phyloP scores from a whole-genome alignment of 2,329 filamentous ascomycete species.

The Curvularia eragrostidis region DNA sequence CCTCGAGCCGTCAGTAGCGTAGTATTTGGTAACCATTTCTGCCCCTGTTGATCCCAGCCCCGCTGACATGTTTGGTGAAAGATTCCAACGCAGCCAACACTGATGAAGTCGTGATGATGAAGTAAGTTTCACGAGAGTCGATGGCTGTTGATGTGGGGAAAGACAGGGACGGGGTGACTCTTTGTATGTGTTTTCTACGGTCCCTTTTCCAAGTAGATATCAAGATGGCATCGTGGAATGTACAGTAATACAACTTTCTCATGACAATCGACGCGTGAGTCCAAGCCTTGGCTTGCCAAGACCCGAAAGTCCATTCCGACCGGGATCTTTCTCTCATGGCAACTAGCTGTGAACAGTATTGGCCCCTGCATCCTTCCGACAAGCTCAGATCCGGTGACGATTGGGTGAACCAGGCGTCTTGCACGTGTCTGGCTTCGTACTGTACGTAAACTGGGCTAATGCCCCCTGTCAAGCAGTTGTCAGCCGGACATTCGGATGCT shows the following conservation, averaged over 20 bases:
- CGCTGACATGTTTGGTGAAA: slow-evolving; percentile 7
- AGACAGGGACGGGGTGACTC: neutral
- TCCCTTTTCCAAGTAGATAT: neutral
- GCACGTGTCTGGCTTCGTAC: neutral
- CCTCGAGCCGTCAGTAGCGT: neutral
- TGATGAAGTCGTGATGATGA: neutral
- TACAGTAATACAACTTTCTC: no score
- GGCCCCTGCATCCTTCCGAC: neutral
- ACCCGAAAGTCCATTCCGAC: neutral
- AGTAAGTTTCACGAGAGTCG: neutral
- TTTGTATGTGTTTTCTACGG: neutral
- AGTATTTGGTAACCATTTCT: neutral
- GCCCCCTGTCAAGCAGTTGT: neutral
- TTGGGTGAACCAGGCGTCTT: neutral
- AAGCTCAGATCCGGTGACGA: neutral
- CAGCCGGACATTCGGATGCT: slow-evolving; percentile 3
- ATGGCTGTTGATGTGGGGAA: neutral
- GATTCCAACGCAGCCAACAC: neutral
- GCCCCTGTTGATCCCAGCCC: slow-evolving; percentile 2
- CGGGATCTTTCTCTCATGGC: no score
- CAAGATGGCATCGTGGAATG: neutral
- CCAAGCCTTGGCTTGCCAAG: neutral
- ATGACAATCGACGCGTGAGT: neutral
- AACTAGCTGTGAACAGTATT: neutral
- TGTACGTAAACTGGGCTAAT: no score